Base-by-base conservation (phyloP, 176 grass and related monocot genomes). In the Alloteropsis semialata region DNA sequence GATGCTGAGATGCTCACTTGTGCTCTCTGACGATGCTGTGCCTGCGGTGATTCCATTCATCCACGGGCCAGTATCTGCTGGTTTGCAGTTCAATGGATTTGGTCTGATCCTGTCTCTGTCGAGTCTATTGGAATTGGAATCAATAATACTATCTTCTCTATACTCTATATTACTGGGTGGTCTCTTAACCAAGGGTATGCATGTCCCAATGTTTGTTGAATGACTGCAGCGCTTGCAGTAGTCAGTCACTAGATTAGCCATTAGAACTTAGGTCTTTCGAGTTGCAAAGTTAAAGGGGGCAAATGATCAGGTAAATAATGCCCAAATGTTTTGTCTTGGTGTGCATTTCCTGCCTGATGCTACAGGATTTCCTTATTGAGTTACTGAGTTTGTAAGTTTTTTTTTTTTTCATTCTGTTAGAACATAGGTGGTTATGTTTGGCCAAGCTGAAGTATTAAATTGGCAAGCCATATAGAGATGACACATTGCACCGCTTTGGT, bases 31-130 rank as follows among this genome's bases (percentile, higher is more conserved):
- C 44, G 56, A 58, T 57, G 21, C 6, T 8, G 29, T 68, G 59
- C 34, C 14, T 21, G 37, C 5, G 8, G n/a, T 8, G 56, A 65
- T 80, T 4, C 44, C n/a, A 41, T 49, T 69, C 24, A 28, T n/a
- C 22, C 41, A 30, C 1, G 7, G 24, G 17, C 38, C 15, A 2
- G 63, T 54, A 34, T 74, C 19, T 3, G 8, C 19, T 17, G 34
- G 37, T 64, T 78, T 72, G 34, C 45, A 53, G 27, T 44, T 14
- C 63, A 37, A 24, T 39, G 65, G 46, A 80, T 25, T 84, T 80
- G 24, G 24, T 34, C 41, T 61, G 14, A n/a, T 44, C 33, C 25
- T 16, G 3, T 13, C 28, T 32, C 14, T 28, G 10, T 14, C 21
- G 4, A 38, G 4, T 51, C 14, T 77, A 14, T 39, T 41, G 24